Base-by-base conservation (phyloP, 495 filamentous ascomycete genomes). In the Xylaria acuta region DNA sequence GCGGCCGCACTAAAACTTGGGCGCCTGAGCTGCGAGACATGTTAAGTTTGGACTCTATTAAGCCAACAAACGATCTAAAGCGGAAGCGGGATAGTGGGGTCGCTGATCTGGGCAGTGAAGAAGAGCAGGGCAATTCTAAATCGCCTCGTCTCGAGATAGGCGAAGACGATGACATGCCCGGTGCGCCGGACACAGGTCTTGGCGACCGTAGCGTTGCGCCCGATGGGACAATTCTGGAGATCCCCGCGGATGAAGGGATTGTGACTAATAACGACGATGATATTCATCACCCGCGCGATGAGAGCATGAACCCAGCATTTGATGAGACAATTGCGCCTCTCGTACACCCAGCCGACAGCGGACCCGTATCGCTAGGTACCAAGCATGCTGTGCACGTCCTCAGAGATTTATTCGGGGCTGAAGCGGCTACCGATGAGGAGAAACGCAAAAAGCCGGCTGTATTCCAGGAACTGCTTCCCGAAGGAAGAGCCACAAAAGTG, bases 381-480 rank as follows among this genome's bases (percentile, higher is more conserved):
- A 94, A 95, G 82, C 94, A 97, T 75, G 96, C 96, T 38, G 96
- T 99, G 25, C 96, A 98, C 81, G 90, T 99, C 34, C 90, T 98
- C 18, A 92, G 96, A 49, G 93, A 97, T 68, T 88, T 92, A 47
- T 95, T 99, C 73, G 94, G 93, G 47, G 77, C 84, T 32, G 86
- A 90, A 51, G 88, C 90, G 14, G 88, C 88, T 27, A 84, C 86
- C 18, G 84, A 82, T 67, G 83, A 88, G 27, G 86, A 88, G 40
- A 88, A 90, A 79, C 91, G 92, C 77, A 92, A 91, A 84, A 94
- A 94, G 78, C 86, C 88, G 7, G 92, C 97, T 7, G 84, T 94
- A 22, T 99, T 98, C 88, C 94, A 97, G 79, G 93, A 97, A 47
- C 87, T 99, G 58, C 87, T 97, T 1, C 96, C 96, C 1, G 93